Evolutionary conservation across 495 filamentous ascomycete species (phyloP).

Genomic region (Baudoinia panamericana): DNA sequence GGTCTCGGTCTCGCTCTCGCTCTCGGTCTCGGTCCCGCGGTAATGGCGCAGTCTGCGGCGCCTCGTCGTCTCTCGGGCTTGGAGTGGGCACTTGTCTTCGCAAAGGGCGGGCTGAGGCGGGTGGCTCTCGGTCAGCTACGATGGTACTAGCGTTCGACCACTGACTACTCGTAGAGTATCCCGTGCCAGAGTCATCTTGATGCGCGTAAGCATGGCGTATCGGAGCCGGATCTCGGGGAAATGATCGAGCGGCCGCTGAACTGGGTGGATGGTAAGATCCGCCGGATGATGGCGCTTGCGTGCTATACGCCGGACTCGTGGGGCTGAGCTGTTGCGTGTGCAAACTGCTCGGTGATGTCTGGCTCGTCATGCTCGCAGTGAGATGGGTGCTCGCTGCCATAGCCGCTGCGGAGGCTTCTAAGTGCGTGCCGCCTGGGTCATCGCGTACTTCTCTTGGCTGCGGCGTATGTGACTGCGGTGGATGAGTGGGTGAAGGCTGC

Average conservation of each 20-base stretch:
- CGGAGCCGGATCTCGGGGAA: slow-evolving; percentile 35
- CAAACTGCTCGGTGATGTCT: slow-evolving; percentile 58
- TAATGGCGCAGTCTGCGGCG: slow-evolving; percentile 11
- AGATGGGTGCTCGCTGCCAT: slow-evolving; percentile 65
- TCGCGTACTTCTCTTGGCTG: slow-evolving; percentile 27
- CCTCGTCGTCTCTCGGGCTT: slow-evolving; percentile 17
- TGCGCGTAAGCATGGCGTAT: slow-evolving; percentile 29
- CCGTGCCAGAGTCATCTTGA: slow-evolving; percentile 14
- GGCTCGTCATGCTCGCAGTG: slow-evolving; percentile 44
- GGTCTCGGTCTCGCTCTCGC: background rate
- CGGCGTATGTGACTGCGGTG: slow-evolving; percentile 24
- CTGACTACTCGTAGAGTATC: slow-evolving; percentile 21
- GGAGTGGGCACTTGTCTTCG: slow-evolving; percentile 14
- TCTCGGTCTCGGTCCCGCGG: slow-evolving; percentile 13
- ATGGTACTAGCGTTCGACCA: slow-evolving; percentile 27
- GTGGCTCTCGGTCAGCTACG: slow-evolving; percentile 5
- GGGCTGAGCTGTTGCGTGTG: slow-evolving; percentile 36
- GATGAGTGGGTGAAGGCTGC: slow-evolving; percentile 60
- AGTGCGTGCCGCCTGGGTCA: slow-evolving; percentile 32
- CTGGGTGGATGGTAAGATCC: slow-evolving; percentile 17
- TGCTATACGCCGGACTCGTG: slow-evolving; percentile 56
- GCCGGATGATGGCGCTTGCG: slow-evolving; percentile 28
- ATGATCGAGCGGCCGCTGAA: slow-evolving; percentile 33
- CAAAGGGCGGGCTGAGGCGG: background rate
- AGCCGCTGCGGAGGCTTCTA: slow-evolving; percentile 53